Conservation (phyloP, 805 yeast species). For the Blastobotrys muscicola region DNA sequence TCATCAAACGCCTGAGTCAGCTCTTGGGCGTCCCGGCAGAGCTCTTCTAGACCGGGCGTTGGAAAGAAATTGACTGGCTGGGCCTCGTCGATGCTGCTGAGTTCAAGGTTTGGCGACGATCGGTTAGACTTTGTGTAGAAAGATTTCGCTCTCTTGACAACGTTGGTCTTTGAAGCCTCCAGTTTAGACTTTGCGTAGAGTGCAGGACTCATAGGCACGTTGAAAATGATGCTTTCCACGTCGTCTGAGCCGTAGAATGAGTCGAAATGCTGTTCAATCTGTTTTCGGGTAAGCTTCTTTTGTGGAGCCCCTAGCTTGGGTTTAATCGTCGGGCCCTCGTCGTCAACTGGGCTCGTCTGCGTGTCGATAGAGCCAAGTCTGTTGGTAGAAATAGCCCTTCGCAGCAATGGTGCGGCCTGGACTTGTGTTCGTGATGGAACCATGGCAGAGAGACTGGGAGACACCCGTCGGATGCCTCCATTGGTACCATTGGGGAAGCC, state of each 20-base stretch:
- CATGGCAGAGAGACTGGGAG: too few relatives aligned
- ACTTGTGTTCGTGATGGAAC: not conserved
- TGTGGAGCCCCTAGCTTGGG: too few relatives aligned
- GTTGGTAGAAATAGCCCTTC: constrained; percentile 3
- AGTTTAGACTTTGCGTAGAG: constrained; percentile 29
- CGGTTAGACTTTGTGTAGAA: constrained; percentile 1
- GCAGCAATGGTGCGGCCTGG: not conserved
- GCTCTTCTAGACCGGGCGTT: constrained; percentile 21
- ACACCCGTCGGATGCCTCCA: too few relatives aligned
- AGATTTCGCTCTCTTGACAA: not conserved
- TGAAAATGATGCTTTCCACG: constrained; percentile 44
- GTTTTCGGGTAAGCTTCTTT: constrained; percentile 9
- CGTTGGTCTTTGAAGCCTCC: not conserved
- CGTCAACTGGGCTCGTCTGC: not conserved
- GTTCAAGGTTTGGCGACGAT: not conserved
- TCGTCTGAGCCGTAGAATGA: constrained; percentile 39
- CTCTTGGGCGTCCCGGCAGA: constrained; percentile 29
- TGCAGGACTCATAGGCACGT: constrained; percentile 57
- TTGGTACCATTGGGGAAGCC: too few relatives aligned
- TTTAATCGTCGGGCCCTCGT: too few relatives aligned
- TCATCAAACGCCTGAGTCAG: constrained; percentile 26
- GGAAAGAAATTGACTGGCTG: constrained; percentile 10
- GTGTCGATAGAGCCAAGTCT: not conserved
- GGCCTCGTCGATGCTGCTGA: constrained; percentile 15
- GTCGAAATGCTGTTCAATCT: constrained; percentile 27